Conservation (phyloP, 192 early-diverging fungal species). For the Linnemannia schmuckeri region DNA sequence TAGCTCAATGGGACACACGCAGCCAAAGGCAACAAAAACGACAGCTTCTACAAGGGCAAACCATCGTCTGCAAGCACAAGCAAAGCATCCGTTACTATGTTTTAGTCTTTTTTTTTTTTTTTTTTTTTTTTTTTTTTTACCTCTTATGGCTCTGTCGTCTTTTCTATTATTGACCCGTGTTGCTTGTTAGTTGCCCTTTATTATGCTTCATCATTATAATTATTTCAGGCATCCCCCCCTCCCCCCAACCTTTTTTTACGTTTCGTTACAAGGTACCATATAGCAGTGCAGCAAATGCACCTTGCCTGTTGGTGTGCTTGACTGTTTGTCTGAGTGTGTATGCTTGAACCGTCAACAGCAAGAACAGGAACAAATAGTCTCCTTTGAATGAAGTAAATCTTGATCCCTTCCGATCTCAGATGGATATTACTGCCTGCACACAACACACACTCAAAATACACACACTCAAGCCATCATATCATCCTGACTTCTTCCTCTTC, state of each 20-base stretch:
- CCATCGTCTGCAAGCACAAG: slow-evolving; percentile 4
- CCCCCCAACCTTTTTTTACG: neutral
- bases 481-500: neutral
- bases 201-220: neutral
- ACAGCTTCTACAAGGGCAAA: neutral
- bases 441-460: neutral
- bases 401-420: neutral
- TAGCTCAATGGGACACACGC: no score
- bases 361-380: neutral
- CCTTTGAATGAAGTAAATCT: neutral
- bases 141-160: no score
- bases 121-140: neutral
- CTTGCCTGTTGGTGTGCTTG: no score
- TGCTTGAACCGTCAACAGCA: neutral
- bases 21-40: neutral
- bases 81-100: neutral
- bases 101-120: neutral
- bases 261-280: neutral
- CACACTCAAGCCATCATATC: neutral
- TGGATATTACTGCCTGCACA: neutral
- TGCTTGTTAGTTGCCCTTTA: neutral
- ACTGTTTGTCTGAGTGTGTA: no score
- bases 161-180: neutral
- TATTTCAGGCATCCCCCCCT: neutral
- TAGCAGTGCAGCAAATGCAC: neutral